Conservation (phyloP, 768 basidiomycete genomes). For the Lentinus brumalis region DNA sequence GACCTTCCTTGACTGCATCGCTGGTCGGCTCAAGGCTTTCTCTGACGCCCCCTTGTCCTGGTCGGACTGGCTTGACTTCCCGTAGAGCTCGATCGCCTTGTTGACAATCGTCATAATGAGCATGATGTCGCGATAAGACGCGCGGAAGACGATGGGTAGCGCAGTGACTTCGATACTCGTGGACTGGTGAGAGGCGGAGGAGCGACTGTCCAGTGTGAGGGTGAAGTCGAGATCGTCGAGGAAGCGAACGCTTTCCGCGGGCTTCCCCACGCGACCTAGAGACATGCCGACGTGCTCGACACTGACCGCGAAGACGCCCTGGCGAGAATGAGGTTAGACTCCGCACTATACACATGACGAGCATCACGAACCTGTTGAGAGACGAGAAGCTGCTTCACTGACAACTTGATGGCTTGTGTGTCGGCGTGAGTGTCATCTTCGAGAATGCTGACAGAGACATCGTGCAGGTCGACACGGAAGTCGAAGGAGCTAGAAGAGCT, state of each 20-base stretch:
- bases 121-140: constrained; percentile 93
- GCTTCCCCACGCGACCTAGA: constrained; percentile 81
- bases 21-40: not conserved
- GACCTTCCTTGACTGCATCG: constrained; percentile 9
- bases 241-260: constrained; percentile 84
- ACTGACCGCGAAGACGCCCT: constrained; percentile 83
- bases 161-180: constrained; percentile 81
- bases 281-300: constrained; percentile 91
- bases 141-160: constrained; percentile 87
- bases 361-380: constrained; percentile 76
- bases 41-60: not conserved
- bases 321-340: not conserved
- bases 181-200: constrained; percentile 66
- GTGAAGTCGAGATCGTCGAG: constrained; percentile 91
- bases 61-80: constrained; percentile 36
- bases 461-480: constrained; percentile 87
- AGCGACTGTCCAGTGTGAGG: constrained; percentile 83
- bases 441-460: constrained; percentile 85
- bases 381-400: constrained; percentile 81
- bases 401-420: constrained; percentile 84
- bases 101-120: constrained; percentile 86
- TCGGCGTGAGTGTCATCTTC: constrained; percentile 79
- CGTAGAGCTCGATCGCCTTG: constrained; percentile 82
- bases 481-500: constrained; percentile 37
- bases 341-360: too few species aligned